Conservation (phyloP, 1,284 basidiomycete species). For the Baeospora myosura region DNA sequence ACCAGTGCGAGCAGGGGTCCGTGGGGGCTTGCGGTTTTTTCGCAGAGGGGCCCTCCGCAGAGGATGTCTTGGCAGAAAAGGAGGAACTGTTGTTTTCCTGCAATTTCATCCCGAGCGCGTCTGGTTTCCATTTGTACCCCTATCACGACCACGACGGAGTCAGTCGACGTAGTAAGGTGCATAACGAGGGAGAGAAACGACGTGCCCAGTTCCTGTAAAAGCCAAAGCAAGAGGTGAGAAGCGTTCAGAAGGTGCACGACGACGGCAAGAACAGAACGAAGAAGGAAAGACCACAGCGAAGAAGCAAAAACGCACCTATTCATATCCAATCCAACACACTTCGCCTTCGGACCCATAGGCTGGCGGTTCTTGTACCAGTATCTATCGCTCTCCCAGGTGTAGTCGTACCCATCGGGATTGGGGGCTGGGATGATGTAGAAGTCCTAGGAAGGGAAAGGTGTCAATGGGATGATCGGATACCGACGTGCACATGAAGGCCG, state of each 20-base stretch:
- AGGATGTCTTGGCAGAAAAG: neutral
- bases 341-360: conserved; percentile 36
- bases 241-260: too few species aligned
- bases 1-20: conserved; percentile 67
- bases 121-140: conserved; percentile 59
- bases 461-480: too few species aligned
- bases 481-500: too few species aligned
- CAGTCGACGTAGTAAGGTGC: conserved; percentile 12
- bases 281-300: neutral
- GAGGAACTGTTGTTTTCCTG: conserved; percentile 5
- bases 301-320: conserved; percentile 41
- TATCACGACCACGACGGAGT: too few species aligned
- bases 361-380: conserved; percentile 86
- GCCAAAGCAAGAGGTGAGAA: too few species aligned
- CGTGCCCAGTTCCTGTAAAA: conserved; percentile 60
- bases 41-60: too few species aligned
- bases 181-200: too few species aligned
- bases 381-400: conserved; percentile 61
- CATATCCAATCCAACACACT: conserved; percentile 72
- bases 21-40: conserved; percentile 24
- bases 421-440: conserved; percentile 75
- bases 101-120: conserved; percentile 16
- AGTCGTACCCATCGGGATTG: conserved; percentile 81
- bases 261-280: too few species aligned
- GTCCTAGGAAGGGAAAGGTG: conserved; percentile 34